Evolutionary conservation across 2,329 filamentous ascomycete species (phyloP).

Genomic region (Fusarium illudens): DNA sequence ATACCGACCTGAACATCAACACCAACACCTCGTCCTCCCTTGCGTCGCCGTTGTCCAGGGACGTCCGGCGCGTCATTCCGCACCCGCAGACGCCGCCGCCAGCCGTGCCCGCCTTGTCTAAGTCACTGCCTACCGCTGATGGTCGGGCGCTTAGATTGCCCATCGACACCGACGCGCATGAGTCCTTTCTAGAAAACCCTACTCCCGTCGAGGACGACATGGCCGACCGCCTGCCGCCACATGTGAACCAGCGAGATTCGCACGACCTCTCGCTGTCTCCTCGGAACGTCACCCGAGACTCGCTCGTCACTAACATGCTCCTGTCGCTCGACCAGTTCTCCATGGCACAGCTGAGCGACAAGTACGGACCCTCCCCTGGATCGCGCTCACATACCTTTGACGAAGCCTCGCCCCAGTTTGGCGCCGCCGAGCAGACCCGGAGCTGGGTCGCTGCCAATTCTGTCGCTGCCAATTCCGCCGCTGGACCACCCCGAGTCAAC

Average conservation of each 20-base stretch:
- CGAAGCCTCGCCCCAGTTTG: constrained; percentile 38
- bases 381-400: constrained; percentile 42
- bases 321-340: constrained; percentile 88
- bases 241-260: constrained; percentile 64
- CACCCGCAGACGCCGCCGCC: constrained; percentile 35
- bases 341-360: constrained; percentile 53
- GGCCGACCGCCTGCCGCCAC: constrained; percentile 39
- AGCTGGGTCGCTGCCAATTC: constrained; percentile 44
- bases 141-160: constrained; percentile 41
- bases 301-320: constrained; percentile 95
- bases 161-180: constrained; percentile 39
- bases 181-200: constrained; percentile 44
- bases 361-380: constrained; percentile 35
- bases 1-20: constrained; percentile 39
- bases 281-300: constrained; percentile 82
- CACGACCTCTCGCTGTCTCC: constrained; percentile 87
- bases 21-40: constrained; percentile 35
- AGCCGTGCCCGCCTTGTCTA: constrained; percentile 28
- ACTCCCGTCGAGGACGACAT: constrained; percentile 44
- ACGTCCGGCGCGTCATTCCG: constrained; percentile 33
- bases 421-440: constrained; percentile 46
- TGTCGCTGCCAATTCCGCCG: constrained; percentile 37
- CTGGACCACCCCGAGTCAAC: constrained; percentile 38
- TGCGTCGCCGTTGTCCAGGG: constrained; percentile 29
- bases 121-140: constrained; percentile 35